phyloP scores from a whole-genome alignment of 2,329 filamentous ascomycete genomes.

The Knufia petricola region DNA sequence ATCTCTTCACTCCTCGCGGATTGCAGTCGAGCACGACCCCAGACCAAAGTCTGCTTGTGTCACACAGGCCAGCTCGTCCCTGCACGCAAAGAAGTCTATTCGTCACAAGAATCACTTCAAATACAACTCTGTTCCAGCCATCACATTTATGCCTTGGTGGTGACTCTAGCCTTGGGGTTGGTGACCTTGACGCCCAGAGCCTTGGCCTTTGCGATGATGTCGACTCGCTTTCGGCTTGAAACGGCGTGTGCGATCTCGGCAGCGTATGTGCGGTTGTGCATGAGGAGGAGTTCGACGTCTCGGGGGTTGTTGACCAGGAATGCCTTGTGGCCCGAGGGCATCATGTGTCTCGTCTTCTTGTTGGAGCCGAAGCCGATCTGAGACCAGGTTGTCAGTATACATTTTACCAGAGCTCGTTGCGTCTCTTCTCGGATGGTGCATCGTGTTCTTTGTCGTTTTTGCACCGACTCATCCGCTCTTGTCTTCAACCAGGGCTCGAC shows the following conservation, averaged over 20 bases:
- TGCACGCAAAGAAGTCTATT: neutral
- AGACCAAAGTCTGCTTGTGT: neutral
- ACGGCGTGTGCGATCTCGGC: conserved; percentile 98
- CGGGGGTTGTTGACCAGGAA: conserved; percentile 97
- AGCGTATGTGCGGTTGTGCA: conserved; percentile 99
- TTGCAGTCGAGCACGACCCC: neutral
- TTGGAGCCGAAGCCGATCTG: conserved; percentile 98
- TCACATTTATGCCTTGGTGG: conserved; percentile 63
- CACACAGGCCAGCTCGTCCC: neutral
- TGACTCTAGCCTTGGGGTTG: conserved; percentile 98
- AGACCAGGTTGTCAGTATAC: conserved; percentile 19
- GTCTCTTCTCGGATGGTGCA: neutral
- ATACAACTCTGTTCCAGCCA: neutral
- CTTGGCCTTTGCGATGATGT: conserved; percentile 96
- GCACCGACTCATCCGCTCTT: neutral
- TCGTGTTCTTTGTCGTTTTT: neutral
- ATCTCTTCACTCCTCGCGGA: neutral
- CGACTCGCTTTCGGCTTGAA: conserved; percentile 96
- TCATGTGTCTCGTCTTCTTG: conserved; percentile 99
- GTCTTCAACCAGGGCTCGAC: conserved; percentile 2
- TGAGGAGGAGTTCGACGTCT: conserved; percentile 94
- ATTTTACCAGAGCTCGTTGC: conserved; percentile 7
- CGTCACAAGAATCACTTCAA: neutral
- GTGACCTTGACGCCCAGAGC: conserved; percentile 99
- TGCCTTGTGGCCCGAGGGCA: conserved; percentile 98